Evolutionary conservation across 192 early-diverging fungal species (phyloP).

Genomic region (Backusella westeae): DNA sequence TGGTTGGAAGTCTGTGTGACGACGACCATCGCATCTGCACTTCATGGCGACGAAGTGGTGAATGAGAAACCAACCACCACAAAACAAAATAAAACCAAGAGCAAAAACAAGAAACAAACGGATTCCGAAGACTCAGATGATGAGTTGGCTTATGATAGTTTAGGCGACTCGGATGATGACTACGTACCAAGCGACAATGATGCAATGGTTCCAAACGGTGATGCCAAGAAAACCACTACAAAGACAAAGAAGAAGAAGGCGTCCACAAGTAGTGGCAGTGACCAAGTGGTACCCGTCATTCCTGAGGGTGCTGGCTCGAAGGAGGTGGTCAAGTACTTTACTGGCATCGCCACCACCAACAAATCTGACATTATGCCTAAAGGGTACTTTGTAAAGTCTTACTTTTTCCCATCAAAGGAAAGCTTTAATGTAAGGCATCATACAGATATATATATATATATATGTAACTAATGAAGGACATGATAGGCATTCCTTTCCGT

Average conservation of each 20-base stretch:
- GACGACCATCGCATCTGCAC: not conserved
- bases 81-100: not conserved
- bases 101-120: not conserved
- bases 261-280: not conserved
- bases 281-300: conserved; percentile 16
- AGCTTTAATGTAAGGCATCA: conserved; percentile 27
- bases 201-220: not conserved
- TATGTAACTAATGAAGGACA: too few species aligned
- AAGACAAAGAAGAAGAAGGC: not conserved
- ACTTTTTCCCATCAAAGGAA: conserved; percentile 37
- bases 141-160: not conserved
- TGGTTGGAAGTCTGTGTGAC: conserved; percentile 30
- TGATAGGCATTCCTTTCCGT: conserved; percentile 31
- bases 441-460: not conserved
- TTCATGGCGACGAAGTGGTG: not conserved
- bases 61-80: not conserved
- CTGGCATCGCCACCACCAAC: not conserved
- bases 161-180: conserved; percentile 28
- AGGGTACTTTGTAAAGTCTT: conserved; percentile 28
- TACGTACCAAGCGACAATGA: conserved; percentile 18
- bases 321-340: conserved; percentile 5
- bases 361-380: conserved; percentile 7
- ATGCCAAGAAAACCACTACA: not conserved
- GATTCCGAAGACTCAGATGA: not conserved
- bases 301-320: not conserved